Evolutionary conservation across 2,329 filamentous ascomycete species (phyloP).

Genomic region (Bimuria novae-zelandiae): DNA sequence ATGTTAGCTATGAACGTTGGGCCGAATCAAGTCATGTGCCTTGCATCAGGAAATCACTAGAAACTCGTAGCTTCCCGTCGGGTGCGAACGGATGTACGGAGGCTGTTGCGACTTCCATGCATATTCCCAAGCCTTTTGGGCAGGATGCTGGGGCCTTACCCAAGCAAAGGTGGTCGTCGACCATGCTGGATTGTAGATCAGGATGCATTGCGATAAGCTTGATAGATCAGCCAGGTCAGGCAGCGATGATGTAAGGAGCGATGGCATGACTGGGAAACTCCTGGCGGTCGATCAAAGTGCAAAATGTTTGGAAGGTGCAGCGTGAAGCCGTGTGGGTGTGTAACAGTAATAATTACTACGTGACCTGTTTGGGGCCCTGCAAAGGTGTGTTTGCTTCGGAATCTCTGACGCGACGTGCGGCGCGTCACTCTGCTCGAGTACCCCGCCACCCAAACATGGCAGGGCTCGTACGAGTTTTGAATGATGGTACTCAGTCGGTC

Average conservation of each 20-base stretch:
- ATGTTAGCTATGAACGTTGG: neutral
- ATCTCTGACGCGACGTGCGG: conserved; percentile 28
- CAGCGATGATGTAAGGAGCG: conserved; percentile 23
- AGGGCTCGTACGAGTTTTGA: conserved; percentile 19
- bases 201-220: conserved; percentile 8
- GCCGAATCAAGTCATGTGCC: no score
- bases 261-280: conserved; percentile 18
- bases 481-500: conserved; percentile 60
- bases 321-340: conserved; percentile 26
- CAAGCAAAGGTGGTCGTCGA: neutral
- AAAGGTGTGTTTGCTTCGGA: conserved; percentile 24
- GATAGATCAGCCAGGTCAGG: conserved; percentile 3
- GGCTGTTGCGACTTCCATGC: no score
- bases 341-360: conserved; percentile 16
- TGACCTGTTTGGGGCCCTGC: conserved; percentile 25
- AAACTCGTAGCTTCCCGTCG: no score
- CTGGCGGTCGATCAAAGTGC: conserved; percentile 27
- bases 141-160: no score
- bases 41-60: no score
- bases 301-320: conserved; percentile 5
- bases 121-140: no score
- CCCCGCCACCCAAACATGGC: conserved; percentile 20
- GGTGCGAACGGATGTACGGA: no score
- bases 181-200: neutral
- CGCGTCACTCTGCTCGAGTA: conserved; percentile 24